phyloP scores from a whole-genome alignment of 441 rosid species.

The Euphorbia corollata region DNA sequence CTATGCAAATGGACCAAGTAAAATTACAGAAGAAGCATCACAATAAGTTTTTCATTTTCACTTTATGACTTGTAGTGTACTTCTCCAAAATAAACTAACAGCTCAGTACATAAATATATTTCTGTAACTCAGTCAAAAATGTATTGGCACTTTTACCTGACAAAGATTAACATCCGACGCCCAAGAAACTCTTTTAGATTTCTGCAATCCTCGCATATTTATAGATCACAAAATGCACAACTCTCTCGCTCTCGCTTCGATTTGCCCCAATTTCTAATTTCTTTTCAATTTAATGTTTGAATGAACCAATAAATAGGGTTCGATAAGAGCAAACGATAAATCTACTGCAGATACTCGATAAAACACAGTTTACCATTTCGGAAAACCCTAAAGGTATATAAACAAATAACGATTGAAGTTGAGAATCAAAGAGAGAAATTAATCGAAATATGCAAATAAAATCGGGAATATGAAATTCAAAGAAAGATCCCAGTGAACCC shows the following conservation, averaged over 20 bases:
- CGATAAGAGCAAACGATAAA: conserved; percentile 9
- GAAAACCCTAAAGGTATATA: conserved; percentile 8
- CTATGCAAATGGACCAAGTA: not conserved
- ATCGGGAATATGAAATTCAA: not conserved
- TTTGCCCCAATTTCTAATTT: conserved; percentile 21
- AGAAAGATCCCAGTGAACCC: conserved; percentile 51
- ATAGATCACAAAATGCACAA: conserved; percentile 28
- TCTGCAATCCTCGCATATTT: conserved; percentile 70
- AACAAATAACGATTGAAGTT: not conserved
- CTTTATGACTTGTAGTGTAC: not conserved
- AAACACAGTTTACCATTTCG: conserved; percentile 8
- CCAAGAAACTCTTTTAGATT: conserved; percentile 86
- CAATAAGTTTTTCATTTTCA: too few relatives aligned
- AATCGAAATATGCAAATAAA: not conserved
- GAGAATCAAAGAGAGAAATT: not conserved
- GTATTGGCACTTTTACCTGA: conserved; percentile 58
- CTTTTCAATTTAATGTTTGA: conserved; percentile 14
- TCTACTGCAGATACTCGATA: conserved; percentile 6
- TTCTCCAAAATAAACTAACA: not conserved
- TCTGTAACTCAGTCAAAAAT: not conserved
- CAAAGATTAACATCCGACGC: conserved; percentile 88
- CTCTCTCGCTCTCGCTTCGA: conserved; percentile 25
- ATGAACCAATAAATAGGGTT: conserved; percentile 14
- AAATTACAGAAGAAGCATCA: not conserved
- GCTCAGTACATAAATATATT: too few relatives aligned